These are phyloP conservation scores for Prunus dulcis DNA, from an alignment of 306 rosid species.

Conservation along the genomic window DNA sequence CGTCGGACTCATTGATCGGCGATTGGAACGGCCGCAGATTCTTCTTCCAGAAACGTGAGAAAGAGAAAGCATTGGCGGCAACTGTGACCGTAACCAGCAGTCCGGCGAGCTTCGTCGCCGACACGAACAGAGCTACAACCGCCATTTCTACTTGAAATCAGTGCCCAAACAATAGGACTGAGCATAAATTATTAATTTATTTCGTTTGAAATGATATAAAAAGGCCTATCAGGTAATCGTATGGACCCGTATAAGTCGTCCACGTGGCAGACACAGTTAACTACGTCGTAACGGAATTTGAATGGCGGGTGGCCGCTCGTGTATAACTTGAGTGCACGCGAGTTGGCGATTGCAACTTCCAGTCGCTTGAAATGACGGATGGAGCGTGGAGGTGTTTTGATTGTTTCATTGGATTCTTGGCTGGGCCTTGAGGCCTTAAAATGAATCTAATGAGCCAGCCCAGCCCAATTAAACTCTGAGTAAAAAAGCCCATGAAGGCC, in stretches of 20 bases:
- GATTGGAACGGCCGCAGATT: slow-evolving; percentile 67
- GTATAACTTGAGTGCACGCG: neutral
- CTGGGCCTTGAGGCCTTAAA: neutral
- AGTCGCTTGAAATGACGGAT: neutral
- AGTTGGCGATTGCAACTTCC: neutral
- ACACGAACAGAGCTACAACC: slow-evolving; percentile 46
- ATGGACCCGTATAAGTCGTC: neutral
- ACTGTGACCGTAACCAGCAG: slow-evolving; percentile 50
- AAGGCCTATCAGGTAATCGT: neutral
- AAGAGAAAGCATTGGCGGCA: slow-evolving; percentile 79
- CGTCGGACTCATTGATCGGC: slow-evolving; percentile 69
- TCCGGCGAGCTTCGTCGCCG: slow-evolving; percentile 84
- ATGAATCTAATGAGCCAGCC: neutral
- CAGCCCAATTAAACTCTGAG: neutral
- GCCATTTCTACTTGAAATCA: slow-evolving; percentile 36
- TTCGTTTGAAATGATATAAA: no score
- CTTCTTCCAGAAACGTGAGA: slow-evolving; percentile 50
- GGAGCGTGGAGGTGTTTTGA: neutral
- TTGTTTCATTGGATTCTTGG: neutral
- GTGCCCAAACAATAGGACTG: neutral
- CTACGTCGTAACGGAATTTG: neutral
- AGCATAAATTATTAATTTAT: neutral
- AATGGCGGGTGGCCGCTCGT: neutral
- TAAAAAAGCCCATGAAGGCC: neutral
- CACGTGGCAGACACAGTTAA: neutral